Evolutionary conservation across 2,329 filamentous ascomycete species (phyloP).

Genomic region (Rasamsonia emersonii): DNA sequence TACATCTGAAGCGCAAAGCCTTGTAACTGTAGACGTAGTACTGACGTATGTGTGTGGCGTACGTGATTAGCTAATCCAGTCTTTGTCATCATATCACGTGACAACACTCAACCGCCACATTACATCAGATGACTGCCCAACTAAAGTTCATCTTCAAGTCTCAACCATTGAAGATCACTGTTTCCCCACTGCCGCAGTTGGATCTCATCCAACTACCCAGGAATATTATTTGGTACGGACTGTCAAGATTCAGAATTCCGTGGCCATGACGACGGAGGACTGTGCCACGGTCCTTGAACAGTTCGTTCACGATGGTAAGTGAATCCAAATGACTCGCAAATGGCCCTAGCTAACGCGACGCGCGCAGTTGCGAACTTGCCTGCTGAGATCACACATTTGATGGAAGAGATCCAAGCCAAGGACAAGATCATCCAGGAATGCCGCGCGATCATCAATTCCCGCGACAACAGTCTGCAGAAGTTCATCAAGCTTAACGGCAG

Average conservation of each 20-base stretch:
- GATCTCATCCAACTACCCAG: too few relatives aligned
- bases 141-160: too few relatives aligned
- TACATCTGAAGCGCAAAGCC: too few relatives aligned
- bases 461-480: conserved; percentile 55
- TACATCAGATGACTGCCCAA: too few relatives aligned
- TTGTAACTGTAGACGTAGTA: too few relatives aligned
- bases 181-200: too few relatives aligned
- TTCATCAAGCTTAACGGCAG: conserved; percentile 57
- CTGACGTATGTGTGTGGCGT: too few relatives aligned
- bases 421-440: conserved; percentile 53
- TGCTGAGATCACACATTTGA: conserved; percentile 56
- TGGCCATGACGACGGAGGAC: conserved; percentile 40
- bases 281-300: conserved; percentile 56
- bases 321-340: background rate
- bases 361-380: conserved; percentile 46
- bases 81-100: too few relatives aligned
- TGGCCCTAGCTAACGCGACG: conserved; percentile 4
- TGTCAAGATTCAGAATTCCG: background rate
- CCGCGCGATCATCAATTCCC: conserved; percentile 47
- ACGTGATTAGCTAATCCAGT: too few relatives aligned
- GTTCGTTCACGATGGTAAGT: conserved; percentile 55
- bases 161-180: too few relatives aligned
- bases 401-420: conserved; percentile 60
- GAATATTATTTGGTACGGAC: background rate
- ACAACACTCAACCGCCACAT: too few relatives aligned